Evolutionary conservation across 768 basidiomycete genomes (phyloP).

Genomic region (Amanita jacksonii): DNA sequence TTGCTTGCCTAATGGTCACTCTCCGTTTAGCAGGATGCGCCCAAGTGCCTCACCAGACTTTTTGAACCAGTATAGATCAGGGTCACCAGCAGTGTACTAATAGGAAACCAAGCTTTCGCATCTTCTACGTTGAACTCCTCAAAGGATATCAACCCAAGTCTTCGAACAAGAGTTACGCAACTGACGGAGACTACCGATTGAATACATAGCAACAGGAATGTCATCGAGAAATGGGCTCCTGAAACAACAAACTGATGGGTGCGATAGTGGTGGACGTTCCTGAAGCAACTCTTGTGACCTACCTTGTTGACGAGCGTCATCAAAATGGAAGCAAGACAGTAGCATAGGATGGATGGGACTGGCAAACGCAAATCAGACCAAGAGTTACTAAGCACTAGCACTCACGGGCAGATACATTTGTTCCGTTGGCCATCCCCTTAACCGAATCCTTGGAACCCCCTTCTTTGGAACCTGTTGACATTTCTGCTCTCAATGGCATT

Average conservation of each 20-base stretch:
- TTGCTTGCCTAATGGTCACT: slow-evolving; percentile 51
- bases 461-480: slow-evolving; percentile 12
- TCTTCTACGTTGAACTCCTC: slow-evolving; percentile 74
- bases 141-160: slow-evolving; percentile 71
- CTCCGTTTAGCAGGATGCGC: not conserved
- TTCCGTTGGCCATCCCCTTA: slow-evolving; percentile 28
- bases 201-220: slow-evolving; percentile 85
- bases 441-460: slow-evolving; percentile 24
- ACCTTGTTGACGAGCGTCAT: slow-evolving; percentile 99
- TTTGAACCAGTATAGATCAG: slow-evolving; percentile 99
- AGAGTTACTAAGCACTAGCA: not conserved
- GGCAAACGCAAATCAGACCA: too few species aligned
- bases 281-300: not conserved
- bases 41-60: slow-evolving; percentile 61
- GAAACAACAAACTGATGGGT: slow-evolving; percentile 81
- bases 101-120: slow-evolving; percentile 90
- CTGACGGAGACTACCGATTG: slow-evolving; percentile 83
- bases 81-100: slow-evolving; percentile 82
- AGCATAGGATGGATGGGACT: slow-evolving; percentile 81
- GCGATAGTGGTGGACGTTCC: not conserved
- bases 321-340: slow-evolving; percentile 86
- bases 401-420: slow-evolving; percentile 18
- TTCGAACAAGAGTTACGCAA: slow-evolving; percentile 70
- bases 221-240: slow-evolving; percentile 91
- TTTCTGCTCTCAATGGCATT: slow-evolving; percentile 14